These are phyloP conservation scores for Omphalotus guepiniiformis DNA, from an alignment of 768 basidiomycete species.

Conservation along the genomic window DNA sequence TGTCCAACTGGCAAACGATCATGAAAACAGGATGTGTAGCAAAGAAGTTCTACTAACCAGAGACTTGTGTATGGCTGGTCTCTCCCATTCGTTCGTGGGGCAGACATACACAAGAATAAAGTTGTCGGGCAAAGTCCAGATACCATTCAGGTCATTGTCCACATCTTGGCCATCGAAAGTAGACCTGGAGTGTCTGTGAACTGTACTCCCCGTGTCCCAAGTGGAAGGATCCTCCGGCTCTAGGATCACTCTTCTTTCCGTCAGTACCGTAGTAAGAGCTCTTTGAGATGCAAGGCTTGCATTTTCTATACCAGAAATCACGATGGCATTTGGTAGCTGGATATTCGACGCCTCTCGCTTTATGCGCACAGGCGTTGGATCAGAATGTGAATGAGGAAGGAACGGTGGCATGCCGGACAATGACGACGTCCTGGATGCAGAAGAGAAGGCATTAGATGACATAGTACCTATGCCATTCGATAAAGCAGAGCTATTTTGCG, in stretches of 20 bases:
- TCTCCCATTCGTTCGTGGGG: conserved; percentile 55
- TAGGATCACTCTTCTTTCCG: conserved; percentile 47
- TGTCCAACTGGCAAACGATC: conserved; percentile 52
- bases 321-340: conserved; percentile 55
- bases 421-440: conserved; percentile 6
- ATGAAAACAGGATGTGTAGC: conserved; percentile 2
- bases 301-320: conserved; percentile 69
- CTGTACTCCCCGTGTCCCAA: conserved; percentile 11
- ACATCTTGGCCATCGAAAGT: conserved; percentile 20
- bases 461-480: neutral
- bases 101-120: conserved; percentile 77
- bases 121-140: conserved; percentile 57
- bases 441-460: conserved; percentile 3
- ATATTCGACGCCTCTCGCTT: conserved; percentile 15
- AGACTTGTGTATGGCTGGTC: conserved; percentile 60
- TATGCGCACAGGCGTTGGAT: conserved; percentile 24
- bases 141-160: conserved; percentile 31
- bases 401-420: conserved; percentile 13
- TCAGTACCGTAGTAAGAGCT: conserved; percentile 48
- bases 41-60: conserved; percentile 43
- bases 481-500: neutral
- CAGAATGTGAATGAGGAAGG: conserved; percentile 30
- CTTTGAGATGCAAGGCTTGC: conserved; percentile 51
- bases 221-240: conserved; percentile 24
- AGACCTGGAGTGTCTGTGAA: neutral